phyloP scores from a whole-genome alignment of 2,329 filamentous ascomycete species.

The Colletotrichum navitas region DNA sequence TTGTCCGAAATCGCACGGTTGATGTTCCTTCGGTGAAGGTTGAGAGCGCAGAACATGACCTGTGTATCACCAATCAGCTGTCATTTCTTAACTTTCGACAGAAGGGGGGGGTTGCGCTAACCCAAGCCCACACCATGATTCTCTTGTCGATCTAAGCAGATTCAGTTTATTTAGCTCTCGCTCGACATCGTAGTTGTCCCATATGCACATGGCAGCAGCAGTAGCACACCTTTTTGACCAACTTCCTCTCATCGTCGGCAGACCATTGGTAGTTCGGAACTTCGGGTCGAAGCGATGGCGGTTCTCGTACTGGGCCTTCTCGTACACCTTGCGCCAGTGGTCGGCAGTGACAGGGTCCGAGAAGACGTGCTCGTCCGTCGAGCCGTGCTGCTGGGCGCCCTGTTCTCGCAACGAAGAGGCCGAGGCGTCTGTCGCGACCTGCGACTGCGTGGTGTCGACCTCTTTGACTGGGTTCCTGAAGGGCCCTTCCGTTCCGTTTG shows the following conservation, averaged over 20 bases:
- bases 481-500: conserved; percentile 12
- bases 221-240: conserved; percentile 57
- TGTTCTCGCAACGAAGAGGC: conserved; percentile 28
- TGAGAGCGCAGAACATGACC: conserved; percentile 60
- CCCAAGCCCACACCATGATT: conserved; percentile 56
- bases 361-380: conserved; percentile 58
- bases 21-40: conserved; percentile 61
- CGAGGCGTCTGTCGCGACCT: conserved; percentile 29
- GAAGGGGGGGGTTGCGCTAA: conserved; percentile 41
- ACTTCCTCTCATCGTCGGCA: conserved; percentile 60
- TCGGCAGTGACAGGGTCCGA: conserved; percentile 63
- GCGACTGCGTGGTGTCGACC: conserved; percentile 19
- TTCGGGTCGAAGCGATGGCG: conserved; percentile 70
- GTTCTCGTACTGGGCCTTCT: conserved; percentile 70
- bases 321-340: conserved; percentile 67
- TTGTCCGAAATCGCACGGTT: conserved; percentile 58
- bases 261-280: conserved; percentile 53
- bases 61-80: neutral
- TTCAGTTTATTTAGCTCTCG: conserved; percentile 34
- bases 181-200: neutral
- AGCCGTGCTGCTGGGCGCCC: conserved; percentile 47
- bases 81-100: too few relatives aligned
- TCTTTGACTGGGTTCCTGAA: conserved; percentile 35
- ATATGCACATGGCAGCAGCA: neutral
- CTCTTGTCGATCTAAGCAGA: conserved; percentile 59